A percentile compares a stretch with the other conserved stretches of the same genome.
phyloP scores from a whole-genome alignment of 148 eudicot genomes.

The Rhododendron ferrugineum region DNA sequence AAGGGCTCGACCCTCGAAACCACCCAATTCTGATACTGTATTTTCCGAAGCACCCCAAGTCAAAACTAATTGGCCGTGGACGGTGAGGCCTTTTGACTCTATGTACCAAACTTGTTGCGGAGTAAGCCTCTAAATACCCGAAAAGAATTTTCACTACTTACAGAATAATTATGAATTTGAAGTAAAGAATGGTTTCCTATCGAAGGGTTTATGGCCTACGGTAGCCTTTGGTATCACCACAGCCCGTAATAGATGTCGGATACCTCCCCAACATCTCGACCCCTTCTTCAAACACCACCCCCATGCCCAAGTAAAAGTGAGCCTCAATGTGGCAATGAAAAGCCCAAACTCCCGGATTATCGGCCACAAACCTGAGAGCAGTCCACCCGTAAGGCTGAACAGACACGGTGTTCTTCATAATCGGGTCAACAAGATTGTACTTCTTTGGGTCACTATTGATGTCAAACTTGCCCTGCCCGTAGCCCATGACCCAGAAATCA shows the following conservation, averaged over 20 bases:
- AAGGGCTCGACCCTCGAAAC: background rate
- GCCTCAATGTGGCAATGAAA: slow-evolving; percentile 80
- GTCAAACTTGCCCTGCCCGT: slow-evolving; percentile 57
- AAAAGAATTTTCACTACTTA: background rate
- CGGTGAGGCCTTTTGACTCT: background rate
- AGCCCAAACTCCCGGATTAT: slow-evolving; percentile 81
- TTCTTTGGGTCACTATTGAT: slow-evolving; percentile 31
- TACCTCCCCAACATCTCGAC: slow-evolving; percentile 39
- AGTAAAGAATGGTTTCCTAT: background rate
- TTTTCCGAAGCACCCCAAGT: background rate
- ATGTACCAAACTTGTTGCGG: too few species aligned
- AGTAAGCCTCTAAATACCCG: background rate
- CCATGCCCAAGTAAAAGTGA: slow-evolving; percentile 76
- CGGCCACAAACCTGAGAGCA: slow-evolving; percentile 54
- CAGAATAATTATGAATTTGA: background rate
- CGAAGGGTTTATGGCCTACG: background rate
- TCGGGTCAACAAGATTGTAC: slow-evolving; percentile 55
- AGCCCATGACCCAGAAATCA: slow-evolving; percentile 76
- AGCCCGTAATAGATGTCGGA: too few species aligned
- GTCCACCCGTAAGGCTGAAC: slow-evolving; percentile 79
- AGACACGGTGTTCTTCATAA: slow-evolving; percentile 57
- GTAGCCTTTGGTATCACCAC: too few species aligned
- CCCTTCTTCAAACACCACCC: slow-evolving; percentile 68
- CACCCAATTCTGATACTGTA: background rate
- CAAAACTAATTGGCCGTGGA: background rate